A percentile compares a stretch with the other conserved stretches of the same genome.
Conservation (phyloP, 768 basidiomycete genomes). For the Termitomyces sp. region DNA sequence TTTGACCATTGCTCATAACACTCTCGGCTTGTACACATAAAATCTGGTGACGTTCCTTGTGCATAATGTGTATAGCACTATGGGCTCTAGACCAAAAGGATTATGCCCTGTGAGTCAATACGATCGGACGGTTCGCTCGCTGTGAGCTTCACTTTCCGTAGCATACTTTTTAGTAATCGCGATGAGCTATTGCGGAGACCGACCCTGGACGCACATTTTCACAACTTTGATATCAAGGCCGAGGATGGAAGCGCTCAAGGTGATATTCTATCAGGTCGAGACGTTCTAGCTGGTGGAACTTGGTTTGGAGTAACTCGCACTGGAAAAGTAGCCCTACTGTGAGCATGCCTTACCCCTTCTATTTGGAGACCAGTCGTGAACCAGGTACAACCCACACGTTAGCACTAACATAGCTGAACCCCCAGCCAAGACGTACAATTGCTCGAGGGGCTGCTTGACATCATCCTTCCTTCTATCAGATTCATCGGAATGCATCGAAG, state of each 20-base stretch:
- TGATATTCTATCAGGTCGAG: constrained; percentile 66
- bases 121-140: constrained; percentile 7
- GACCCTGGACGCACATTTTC: constrained; percentile 60
- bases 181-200: constrained; percentile 71
- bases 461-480: constrained; percentile 61
- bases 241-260: constrained; percentile 21
- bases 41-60: neutral
- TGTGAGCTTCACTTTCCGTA: constrained; percentile 20
- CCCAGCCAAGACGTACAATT: constrained; percentile 29
- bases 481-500: constrained; percentile 39
- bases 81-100: constrained; percentile 73
- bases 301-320: constrained; percentile 71
- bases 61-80: constrained; percentile 68
- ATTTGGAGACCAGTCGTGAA: constrained; percentile 3
- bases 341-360: constrained; percentile 23
- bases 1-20: neutral
- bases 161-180: constrained; percentile 71
- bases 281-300: constrained; percentile 68
- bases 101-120: constrained; percentile 64
- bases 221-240: constrained; percentile 47
- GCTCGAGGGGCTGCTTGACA: constrained; percentile 65
- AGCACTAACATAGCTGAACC: constrained; percentile 86
- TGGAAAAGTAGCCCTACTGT: constrained; percentile 72
- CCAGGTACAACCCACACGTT: constrained; percentile 18
- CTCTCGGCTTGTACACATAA: neutral